phyloP scores from a whole-genome alignment of 345 rosid genomes.

The Dovyalis caffra region DNA sequence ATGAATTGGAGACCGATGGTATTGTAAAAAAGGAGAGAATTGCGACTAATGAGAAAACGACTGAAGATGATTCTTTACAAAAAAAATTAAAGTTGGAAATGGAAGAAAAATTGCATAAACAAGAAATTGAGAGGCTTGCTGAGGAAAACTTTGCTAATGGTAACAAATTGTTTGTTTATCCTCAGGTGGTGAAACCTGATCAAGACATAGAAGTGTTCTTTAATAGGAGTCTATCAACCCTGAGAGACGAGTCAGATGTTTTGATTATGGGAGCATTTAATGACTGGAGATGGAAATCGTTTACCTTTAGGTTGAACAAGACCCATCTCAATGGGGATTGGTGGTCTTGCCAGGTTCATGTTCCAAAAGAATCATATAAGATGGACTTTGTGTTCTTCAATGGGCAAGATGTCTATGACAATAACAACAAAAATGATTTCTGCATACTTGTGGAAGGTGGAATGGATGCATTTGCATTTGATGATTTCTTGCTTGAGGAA shows the following conservation, averaged over 20 bases:
- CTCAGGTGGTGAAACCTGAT: conserved; percentile 51
- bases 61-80: conserved; percentile 34
- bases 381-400: conserved; percentile 89
- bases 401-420: conserved; percentile 71
- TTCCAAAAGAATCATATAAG: conserved; percentile 86
- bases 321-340: conserved; percentile 67
- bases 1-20: conserved; percentile 8
- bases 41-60: conserved; percentile 14
- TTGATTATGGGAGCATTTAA: conserved; percentile 89
- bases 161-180: conserved; percentile 66
- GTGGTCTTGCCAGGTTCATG: conserved; percentile 81
- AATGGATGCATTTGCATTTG: conserved; percentile 69
- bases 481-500: conserved; percentile 83
- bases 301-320: conserved; percentile 62
- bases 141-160: conserved; percentile 46
- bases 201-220: conserved; percentile 75
- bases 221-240: conserved; percentile 56
- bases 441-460: conserved; percentile 66
- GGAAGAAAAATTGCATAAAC: conserved; percentile 23
- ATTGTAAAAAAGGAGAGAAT: conserved; percentile 11
- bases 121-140: conserved; percentile 61
- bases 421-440: conserved; percentile 69
- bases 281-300: conserved; percentile 89
- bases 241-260: conserved; percentile 57
- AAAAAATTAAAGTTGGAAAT: conserved; percentile 31